phyloP scores from a whole-genome alignment of 371 early-diverging fungal genomes.

The Syncephalastrum racemosum region DNA sequence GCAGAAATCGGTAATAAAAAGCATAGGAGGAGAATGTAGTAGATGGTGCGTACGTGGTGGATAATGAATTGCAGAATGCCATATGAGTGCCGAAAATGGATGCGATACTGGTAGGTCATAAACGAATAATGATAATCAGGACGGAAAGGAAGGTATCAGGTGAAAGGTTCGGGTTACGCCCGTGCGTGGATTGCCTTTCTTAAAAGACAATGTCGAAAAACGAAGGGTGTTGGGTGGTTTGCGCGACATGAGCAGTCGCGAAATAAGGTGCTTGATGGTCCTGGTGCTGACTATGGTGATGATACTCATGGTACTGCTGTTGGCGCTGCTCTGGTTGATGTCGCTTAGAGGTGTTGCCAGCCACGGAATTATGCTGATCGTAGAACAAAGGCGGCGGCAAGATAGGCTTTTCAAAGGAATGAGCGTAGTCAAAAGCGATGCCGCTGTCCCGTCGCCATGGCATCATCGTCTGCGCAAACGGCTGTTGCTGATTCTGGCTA shows the following conservation, averaged over 20 bases:
- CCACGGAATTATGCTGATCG: too few relatives aligned
- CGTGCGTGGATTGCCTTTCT: background rate
- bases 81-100: background rate
- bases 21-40: slow-evolving; percentile 1
- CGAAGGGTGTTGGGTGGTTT: slow-evolving; percentile 4
- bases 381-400: too few relatives aligned
- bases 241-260: background rate
- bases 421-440: too few relatives aligned
- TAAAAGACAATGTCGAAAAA: slow-evolving; percentile 11
- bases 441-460: too few relatives aligned
- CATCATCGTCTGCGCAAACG: too few relatives aligned
- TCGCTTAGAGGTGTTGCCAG: too few relatives aligned
- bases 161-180: too few relatives aligned
- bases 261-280: background rate
- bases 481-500: too few relatives aligned
- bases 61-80: slow-evolving; percentile 2
- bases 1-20: slow-evolving; percentile 3
- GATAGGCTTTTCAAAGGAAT: too few relatives aligned
- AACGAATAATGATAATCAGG: slow-evolving; percentile 6
- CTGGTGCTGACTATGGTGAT: background rate
- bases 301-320: too few relatives aligned
- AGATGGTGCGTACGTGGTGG: background rate
- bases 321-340: too few relatives aligned
- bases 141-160: slow-evolving; percentile 38
- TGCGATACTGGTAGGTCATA: slow-evolving; percentile 4